Conservation (phyloP, 306 rosid species). For the Vigna nakashimae region DNA sequence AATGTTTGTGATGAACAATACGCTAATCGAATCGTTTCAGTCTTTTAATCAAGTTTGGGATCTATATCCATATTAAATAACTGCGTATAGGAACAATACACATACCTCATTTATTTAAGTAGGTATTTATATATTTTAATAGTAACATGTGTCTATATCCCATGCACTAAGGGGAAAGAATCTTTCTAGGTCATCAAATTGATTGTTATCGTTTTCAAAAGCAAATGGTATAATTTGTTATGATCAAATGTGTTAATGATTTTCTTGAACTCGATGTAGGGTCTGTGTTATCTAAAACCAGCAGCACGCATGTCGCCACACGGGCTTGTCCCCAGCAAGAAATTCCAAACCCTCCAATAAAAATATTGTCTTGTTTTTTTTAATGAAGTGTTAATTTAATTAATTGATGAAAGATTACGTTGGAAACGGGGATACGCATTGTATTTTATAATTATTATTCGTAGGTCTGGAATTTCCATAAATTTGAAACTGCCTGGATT, state of each 20-base stretch:
- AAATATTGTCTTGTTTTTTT: background rate
- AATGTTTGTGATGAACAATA: conserved; percentile 10
- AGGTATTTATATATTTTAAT: background rate
- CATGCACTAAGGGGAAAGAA: conserved; percentile 31
- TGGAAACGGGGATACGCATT: conserved; percentile 24
- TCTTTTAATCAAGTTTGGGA: background rate
- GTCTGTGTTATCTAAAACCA: conserved; percentile 42
- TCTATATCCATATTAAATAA: background rate
- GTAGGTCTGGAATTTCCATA: conserved; percentile 48
- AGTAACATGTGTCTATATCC: background rate
- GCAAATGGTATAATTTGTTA: conserved; percentile 15
- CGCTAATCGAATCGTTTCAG: conserved; percentile 3
- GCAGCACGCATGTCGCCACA: conserved; percentile 39
- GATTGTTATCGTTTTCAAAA: conserved; percentile 36
- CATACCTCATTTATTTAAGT: conserved; percentile 5
- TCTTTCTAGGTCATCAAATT: conserved; percentile 36
- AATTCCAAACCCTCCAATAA: conserved; percentile 20
- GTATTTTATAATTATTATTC: background rate
- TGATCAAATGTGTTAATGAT: conserved; percentile 32
- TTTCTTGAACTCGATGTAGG: conserved; percentile 44
- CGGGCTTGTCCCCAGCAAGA: conserved; percentile 34
- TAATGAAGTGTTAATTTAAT: background rate
- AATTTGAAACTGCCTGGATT: conserved; percentile 67
- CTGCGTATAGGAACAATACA: background rate
- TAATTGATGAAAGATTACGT: background rate